Conservation (phyloP, 306 rosid genomes). For the Parietaria judaica region DNA sequence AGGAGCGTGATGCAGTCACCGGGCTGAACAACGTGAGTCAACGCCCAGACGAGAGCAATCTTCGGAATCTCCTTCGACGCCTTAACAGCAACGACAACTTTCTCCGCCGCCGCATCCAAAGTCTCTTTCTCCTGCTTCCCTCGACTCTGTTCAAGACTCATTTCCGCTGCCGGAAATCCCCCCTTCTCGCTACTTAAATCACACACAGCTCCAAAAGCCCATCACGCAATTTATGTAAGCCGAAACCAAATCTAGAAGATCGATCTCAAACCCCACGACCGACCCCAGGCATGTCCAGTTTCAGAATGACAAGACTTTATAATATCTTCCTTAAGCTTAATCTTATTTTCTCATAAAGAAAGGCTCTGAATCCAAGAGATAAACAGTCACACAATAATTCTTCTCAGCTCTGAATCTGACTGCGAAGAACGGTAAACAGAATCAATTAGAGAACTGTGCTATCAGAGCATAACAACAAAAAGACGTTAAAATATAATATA, state of each 20-base stretch:
- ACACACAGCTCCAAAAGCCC: slow-evolving; percentile 32
- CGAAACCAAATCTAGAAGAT: slow-evolving; percentile 1
- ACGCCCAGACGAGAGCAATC: slow-evolving; percentile 90
- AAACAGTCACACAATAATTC: not conserved
- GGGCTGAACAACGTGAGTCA: slow-evolving; percentile 97
- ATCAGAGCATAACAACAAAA: not conserved
- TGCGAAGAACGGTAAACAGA: slow-evolving; percentile 17
- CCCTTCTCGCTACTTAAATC: slow-evolving; percentile 12
- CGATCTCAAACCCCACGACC: slow-evolving; percentile 21
- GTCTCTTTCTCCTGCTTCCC: slow-evolving; percentile 72
- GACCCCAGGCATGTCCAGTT: slow-evolving; percentile 32
- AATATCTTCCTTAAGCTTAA: slow-evolving; percentile 24
- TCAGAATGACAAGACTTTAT: slow-evolving; percentile 33
- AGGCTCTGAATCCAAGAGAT: slow-evolving; percentile 49
- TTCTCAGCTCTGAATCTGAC: slow-evolving; percentile 21
- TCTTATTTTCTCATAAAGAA: slow-evolving; percentile 26
- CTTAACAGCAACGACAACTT: slow-evolving; percentile 92
- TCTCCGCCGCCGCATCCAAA: slow-evolving; percentile 67
- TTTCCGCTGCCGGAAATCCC: slow-evolving; percentile 13
- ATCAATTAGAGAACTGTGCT: slow-evolving; percentile 18
- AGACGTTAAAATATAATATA: not conserved
- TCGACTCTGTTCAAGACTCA: slow-evolving; percentile 71
- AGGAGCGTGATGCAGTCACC: slow-evolving; percentile 91
- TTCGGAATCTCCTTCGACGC: slow-evolving; percentile 88
- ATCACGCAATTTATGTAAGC: slow-evolving; percentile 21